A percentile compares a stretch with the other conserved stretches of the same genome.
These are phyloP conservation scores for Saprolegnia parasitica DNA, from an alignment of 352 stramenopile species.

Conservation along the genomic window DNA sequence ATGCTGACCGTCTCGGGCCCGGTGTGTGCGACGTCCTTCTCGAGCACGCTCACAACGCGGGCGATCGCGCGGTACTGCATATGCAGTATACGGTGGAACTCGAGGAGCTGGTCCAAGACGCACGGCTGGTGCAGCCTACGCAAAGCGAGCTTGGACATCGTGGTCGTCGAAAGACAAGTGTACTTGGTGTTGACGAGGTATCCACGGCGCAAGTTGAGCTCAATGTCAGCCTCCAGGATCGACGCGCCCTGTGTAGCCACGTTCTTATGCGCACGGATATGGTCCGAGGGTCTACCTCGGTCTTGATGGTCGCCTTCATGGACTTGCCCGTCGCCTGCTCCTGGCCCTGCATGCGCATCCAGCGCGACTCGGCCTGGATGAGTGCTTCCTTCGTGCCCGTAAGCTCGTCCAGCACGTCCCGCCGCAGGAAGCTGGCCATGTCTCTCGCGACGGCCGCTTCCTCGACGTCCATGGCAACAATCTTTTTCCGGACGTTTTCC, in stretches of 20 bases:
- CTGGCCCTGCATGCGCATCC: constrained; percentile 19
- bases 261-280: not conserved
- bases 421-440: constrained; percentile 12
- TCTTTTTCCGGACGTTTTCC: constrained; percentile 5
- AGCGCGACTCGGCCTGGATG: constrained; percentile 18
- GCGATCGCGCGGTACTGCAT: constrained; percentile 18
- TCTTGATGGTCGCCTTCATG: constrained; percentile 25
- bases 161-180: not conserved
- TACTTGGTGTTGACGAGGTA: constrained; percentile 28
- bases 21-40: not conserved
- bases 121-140: constrained; percentile 17
- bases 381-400: not conserved
- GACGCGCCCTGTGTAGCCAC: not conserved
- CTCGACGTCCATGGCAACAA: constrained; percentile 12
- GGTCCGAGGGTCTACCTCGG: not conserved
- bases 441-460: constrained; percentile 16
- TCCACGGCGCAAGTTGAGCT: constrained; percentile 24
- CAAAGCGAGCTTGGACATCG: not conserved
- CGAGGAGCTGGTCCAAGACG: constrained; percentile 23
- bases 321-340: constrained; percentile 26
- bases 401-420: not conserved
- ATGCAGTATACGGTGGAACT: constrained; percentile 29
- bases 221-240: constrained; percentile 22
- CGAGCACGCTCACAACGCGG: not conserved
- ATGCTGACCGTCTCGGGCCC: constrained; percentile 4